Base-by-base conservation (phyloP, 306 rosid species). In the Benincasa hispida region DNA sequence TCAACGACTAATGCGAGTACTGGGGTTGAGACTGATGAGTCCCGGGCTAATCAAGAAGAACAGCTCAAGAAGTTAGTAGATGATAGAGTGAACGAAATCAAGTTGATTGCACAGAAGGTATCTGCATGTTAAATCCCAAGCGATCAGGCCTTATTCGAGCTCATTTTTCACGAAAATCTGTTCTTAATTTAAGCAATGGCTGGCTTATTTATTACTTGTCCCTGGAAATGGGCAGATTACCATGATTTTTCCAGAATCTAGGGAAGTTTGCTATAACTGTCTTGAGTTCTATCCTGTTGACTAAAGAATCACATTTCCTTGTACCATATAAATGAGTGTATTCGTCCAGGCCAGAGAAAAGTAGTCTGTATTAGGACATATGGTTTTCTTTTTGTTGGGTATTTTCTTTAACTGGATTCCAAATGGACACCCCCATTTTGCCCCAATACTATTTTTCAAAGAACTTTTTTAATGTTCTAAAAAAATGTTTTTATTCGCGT, bases 21-120 rank as follows among this genome's bases (percentile, higher is more conserved):
- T 57, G 32, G 81, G 15, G 86, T 82, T 61, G 91, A 87, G 77
- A 73, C 86, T 35, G 97, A 87, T 28, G 95, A 89, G 73, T 83
- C 81, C 56, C 91, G 83, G 75, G 57, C 82, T 37, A 88, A 79
- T 28, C 91, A 87, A 87, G 96, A 88, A 75, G 97, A 87, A 84
- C 95, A 90, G 80, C 88, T 94, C 77, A 89, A 75, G 84, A 80
- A 89, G 83, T 76, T 94, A 22, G 92, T 85, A 74, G 89, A 87
- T 47, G 92, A 90, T 77, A 89, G 95, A 82, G 85, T 92, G 81
- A 72, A 81, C 51, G 91, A 86, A 76, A 94, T 94, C 78, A 86
- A 92, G 81, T 84, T 81, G 79, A 84, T 94, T 21, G 91, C 93
- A 0, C 84, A 86, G 82, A 94, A 85, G 86, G 88, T 91, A 42